Conservation (phyloP, 73 alveolate species). For the Stentor coeruleus region DNA sequence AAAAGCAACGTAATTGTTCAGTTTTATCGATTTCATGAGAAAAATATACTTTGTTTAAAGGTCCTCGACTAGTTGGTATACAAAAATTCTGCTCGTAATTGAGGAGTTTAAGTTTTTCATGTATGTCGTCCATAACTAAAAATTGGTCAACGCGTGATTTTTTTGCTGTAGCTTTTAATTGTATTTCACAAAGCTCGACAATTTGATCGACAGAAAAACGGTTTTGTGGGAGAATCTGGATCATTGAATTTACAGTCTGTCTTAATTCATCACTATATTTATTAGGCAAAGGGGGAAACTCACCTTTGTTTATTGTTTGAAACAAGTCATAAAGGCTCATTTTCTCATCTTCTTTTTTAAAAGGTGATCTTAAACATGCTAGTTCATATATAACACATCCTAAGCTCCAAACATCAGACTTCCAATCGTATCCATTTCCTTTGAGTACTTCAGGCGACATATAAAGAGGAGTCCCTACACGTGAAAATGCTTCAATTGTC, state of each 20-base stretch:
- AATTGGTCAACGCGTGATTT: constrained; percentile 69
- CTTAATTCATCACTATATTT: constrained; percentile 63
- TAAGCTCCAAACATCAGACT: constrained; percentile 94
- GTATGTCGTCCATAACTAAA: constrained; percentile 89
- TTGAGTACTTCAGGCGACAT: constrained; percentile 54
- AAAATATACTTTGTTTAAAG: constrained; percentile 77
- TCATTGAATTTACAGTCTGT: constrained; percentile 65
- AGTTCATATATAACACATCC: constrained; percentile 96
- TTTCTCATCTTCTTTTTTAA: constrained; percentile 66
- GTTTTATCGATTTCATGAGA: constrained; percentile 42
- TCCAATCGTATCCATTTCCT: constrained; percentile 96
- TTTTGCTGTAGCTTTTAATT: constrained; percentile 34
- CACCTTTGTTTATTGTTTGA: constrained; percentile 84
- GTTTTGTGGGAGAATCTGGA: constrained; percentile 83
- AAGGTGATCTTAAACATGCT: constrained; percentile 55
- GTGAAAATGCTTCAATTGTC: constrained; percentile 90
- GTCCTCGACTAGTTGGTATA: constrained; percentile 49
- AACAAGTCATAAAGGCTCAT: constrained; percentile 90
- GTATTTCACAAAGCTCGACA: constrained; percentile 64
- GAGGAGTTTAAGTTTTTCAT: constrained; percentile 82
- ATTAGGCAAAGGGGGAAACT: constrained; percentile 60
- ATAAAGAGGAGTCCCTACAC: constrained; percentile 98
- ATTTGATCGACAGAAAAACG: constrained; percentile 73
- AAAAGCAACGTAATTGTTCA: constrained; percentile 43
- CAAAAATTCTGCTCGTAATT: constrained; percentile 83